These are phyloP conservation scores for Pythium aristosporum DNA, from an alignment of 352 stramenopile species.

Conservation along the genomic window DNA sequence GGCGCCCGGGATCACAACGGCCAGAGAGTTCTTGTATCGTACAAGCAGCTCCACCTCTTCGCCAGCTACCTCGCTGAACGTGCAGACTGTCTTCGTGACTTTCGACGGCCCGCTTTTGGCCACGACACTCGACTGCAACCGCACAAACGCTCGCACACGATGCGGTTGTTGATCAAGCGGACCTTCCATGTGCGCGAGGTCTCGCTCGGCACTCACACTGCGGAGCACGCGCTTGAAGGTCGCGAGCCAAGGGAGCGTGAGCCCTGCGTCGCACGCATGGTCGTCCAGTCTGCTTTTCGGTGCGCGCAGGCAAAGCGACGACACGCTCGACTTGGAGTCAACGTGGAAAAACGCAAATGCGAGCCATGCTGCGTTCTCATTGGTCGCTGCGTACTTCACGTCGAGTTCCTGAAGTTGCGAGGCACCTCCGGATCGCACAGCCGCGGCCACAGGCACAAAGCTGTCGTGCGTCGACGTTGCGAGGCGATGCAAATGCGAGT, in stretches of 20 bases:
- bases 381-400: neutral
- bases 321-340: slow-evolving; percentile 31
- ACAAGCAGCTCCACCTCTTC: slow-evolving; percentile 39
- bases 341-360: slow-evolving; percentile 42
- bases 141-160: neutral
- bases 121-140: neutral
- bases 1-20: slow-evolving; percentile 37
- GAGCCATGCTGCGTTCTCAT: slow-evolving; percentile 33
- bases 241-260: slow-evolving; percentile 4
- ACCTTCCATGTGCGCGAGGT: slow-evolving; percentile 24
- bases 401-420: slow-evolving; percentile 4
- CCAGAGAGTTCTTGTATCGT: slow-evolving; percentile 25
- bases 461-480: neutral
- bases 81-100: slow-evolving; percentile 9
- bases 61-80: slow-evolving; percentile 4
- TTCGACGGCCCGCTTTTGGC: neutral
- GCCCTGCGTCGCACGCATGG: neutral
- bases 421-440: neutral
- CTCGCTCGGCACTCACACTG: slow-evolving; percentile 4
- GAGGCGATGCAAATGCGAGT: neutral
- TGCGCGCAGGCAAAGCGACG: slow-evolving; percentile 26
- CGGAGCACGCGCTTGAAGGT: slow-evolving; percentile 13
- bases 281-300: neutral
- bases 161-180: neutral
- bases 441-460: slow-evolving; percentile 4